Conservation (phyloP, 768 basidiomycete species). For the Tulasnella sp. region DNA sequence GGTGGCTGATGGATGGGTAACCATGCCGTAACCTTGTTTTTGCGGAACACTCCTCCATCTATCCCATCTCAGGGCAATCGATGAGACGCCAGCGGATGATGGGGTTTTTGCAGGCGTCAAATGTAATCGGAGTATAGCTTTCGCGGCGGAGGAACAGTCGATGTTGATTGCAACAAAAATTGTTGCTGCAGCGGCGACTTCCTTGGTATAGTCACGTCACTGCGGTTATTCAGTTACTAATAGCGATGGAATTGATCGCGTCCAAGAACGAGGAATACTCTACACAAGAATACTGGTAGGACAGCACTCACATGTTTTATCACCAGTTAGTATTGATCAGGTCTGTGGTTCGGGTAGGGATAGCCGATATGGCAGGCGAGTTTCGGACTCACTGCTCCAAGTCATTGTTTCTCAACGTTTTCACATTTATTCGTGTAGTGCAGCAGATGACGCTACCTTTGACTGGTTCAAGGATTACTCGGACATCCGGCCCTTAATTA, state of each 20-base stretch:
- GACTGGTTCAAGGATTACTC: conserved; percentile 82
- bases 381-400: conserved; percentile 4
- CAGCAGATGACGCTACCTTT: conserved; percentile 45
- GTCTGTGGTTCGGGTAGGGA: conserved; percentile 36
- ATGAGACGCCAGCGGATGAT: no score
- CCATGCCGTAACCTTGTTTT: no score
- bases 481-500: conserved; percentile 52
- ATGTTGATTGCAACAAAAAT: no score
- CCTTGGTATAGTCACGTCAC: no score
- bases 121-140: no score
- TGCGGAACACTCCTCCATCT: no score
- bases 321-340: background rate
- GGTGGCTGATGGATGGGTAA: no score
- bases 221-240: no score
- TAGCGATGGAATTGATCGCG: conserved; percentile 5
- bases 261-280: conserved; percentile 5
- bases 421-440: conserved; percentile 30
- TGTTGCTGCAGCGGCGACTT: no score
- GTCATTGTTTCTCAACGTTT: background rate
- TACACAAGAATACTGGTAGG: background rate
- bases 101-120: no score
- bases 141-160: no score
- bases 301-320: background rate
- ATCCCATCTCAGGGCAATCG: no score
- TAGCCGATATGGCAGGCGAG: conserved; percentile 52